phyloP scores from a whole-genome alignment of 192 early-diverging fungal genomes.

The Coemansia sp. region DNA sequence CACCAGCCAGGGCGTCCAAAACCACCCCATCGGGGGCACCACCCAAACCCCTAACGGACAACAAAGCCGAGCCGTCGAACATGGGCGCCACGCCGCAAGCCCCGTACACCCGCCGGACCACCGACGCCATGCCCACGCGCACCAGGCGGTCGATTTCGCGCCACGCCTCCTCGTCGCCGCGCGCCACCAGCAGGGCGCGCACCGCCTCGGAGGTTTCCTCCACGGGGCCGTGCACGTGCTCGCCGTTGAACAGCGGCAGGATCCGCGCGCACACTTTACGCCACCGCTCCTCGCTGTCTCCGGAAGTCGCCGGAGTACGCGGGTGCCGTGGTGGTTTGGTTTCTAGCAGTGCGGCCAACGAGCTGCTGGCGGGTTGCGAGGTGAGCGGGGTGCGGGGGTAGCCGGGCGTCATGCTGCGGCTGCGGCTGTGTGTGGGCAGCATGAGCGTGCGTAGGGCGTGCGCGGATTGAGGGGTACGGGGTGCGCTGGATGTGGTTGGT shows the following conservation, averaged over 20 bases:
- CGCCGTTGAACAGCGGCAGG: slow-evolving; percentile 84
- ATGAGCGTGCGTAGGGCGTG: slow-evolving; percentile 8
- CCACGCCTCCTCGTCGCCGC: slow-evolving; percentile 24
- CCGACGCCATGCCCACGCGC: slow-evolving; percentile 41
- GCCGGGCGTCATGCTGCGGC: slow-evolving; percentile 11
- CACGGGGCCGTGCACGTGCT: slow-evolving; percentile 73
- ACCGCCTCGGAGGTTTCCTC: slow-evolving; percentile 83
- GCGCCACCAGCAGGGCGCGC: slow-evolving; percentile 29
- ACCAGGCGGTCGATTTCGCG: slow-evolving; percentile 34
- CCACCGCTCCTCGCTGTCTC: slow-evolving; percentile 74
- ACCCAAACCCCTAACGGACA: no score
- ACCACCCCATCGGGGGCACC: no score
- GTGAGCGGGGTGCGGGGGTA: slow-evolving; percentile 6
- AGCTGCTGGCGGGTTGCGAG: slow-evolving; percentile 6
- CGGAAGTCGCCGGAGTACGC: slow-evolving; percentile 8
- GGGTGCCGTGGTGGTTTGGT: neutral
- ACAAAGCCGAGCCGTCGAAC: slow-evolving; percentile 23
- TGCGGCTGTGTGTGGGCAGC: slow-evolving; percentile 18
- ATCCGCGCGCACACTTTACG: slow-evolving; percentile 67
- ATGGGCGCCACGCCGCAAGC: slow-evolving; percentile 23
- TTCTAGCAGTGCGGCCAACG: neutral
- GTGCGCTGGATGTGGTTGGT: no score
- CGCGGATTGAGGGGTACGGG: slow-evolving; percentile 9
- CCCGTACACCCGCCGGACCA: slow-evolving; percentile 31
- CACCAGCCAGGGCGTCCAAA: no score